A percentile compares a stretch with the other conserved stretches of the same genome.
Evolutionary conservation across 2,329 filamentous ascomycete genomes (phyloP).

Genomic region (Neofusicoccum kwambonambiense): DNA sequence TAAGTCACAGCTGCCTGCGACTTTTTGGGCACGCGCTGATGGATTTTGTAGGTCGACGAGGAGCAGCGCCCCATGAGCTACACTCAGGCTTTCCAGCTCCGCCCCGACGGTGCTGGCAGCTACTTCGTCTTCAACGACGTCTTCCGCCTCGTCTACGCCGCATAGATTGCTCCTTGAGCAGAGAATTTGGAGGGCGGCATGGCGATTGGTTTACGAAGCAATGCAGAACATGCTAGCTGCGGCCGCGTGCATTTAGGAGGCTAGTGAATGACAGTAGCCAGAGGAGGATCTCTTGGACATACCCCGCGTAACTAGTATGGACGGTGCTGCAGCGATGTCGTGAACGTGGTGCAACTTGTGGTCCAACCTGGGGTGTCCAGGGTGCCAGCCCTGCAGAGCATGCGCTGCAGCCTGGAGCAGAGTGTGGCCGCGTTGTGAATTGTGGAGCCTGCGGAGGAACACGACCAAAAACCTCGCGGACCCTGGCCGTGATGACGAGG

Average conservation of each 20-base stretch:
- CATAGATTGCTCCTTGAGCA: slow-evolving; percentile 25
- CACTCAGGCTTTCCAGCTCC: slow-evolving; percentile 83
- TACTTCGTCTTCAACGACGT: slow-evolving; percentile 94
- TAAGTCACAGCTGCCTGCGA: slow-evolving; percentile 44
- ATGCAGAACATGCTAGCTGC: slow-evolving; percentile 3
- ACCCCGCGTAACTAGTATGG: slow-evolving; percentile 4
- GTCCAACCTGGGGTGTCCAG: background rate
- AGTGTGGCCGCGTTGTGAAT: background rate
- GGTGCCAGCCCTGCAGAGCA: background rate
- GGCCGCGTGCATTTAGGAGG: slow-evolving; percentile 12
- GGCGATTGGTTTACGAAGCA: background rate
- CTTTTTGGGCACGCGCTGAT: background rate
- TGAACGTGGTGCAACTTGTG: slow-evolving; percentile 6
- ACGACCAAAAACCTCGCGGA: background rate
- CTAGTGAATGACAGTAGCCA: background rate
- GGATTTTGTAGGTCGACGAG: slow-evolving; percentile 68
- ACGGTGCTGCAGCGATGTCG: background rate
- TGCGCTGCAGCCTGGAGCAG: slow-evolving; percentile 7
- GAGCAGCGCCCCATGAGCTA: slow-evolving; percentile 87
- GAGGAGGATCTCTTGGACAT: slow-evolving; percentile 13
- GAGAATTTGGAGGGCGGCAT: background rate
- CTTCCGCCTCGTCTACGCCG: slow-evolving; percentile 79
- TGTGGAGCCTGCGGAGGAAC: slow-evolving; percentile 8
- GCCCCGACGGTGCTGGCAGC: slow-evolving; percentile 63
- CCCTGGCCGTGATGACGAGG: background rate